These are phyloP conservation scores for Eruca vesicaria DNA, from an alignment of 441 rosid genomes.

Conservation along the genomic window DNA sequence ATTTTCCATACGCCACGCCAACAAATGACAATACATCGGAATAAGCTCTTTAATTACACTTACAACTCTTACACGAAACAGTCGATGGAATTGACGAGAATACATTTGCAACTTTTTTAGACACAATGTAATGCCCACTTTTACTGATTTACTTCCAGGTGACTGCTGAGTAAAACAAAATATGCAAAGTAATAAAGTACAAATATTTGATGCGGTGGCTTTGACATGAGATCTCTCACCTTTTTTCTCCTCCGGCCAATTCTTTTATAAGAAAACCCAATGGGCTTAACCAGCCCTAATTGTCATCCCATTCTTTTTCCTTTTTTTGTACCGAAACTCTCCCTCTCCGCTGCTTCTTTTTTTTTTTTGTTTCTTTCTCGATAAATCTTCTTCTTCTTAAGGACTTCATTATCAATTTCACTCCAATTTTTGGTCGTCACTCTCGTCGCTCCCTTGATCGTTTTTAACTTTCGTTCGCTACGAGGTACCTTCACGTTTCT, in stretches of 20 bases:
- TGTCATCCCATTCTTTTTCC: neutral
- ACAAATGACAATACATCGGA: too few species aligned
- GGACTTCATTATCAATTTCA: constrained; percentile 20
- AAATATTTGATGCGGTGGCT: neutral
- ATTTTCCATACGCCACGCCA: too few species aligned
- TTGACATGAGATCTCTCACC: neutral
- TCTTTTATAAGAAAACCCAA: too few species aligned
- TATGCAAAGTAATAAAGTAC: neutral
- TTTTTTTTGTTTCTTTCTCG: neutral
- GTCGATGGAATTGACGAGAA: too few species aligned
- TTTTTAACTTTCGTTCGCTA: neutral
- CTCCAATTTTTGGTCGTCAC: constrained; percentile 4
- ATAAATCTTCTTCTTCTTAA: neutral
- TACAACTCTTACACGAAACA: too few species aligned
- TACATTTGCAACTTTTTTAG: neutral
- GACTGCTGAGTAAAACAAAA: neutral
- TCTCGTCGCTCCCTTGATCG: constrained; percentile 19
- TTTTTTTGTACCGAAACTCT: neutral
- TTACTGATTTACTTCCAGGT: neutral
- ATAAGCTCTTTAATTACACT: too few species aligned
- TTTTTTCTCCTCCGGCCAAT: too few species aligned
- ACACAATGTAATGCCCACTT: neutral
- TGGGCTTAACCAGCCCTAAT: neutral
- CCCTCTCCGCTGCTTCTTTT: neutral
- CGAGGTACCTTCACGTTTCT: neutral